These are phyloP conservation scores for Isatis tinctoria DNA, from an alignment of 345 rosid genomes.

Conservation along the genomic window DNA sequence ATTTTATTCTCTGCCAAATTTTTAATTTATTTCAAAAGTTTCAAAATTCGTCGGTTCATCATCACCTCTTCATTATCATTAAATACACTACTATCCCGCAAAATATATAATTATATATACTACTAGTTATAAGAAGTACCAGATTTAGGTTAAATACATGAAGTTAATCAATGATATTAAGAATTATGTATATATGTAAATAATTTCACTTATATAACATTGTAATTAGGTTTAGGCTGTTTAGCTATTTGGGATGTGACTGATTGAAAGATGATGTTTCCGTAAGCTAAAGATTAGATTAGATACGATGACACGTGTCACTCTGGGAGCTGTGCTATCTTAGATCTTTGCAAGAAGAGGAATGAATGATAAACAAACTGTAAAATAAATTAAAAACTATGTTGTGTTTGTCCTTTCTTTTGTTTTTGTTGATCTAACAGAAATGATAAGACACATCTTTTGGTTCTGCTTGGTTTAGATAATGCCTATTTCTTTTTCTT, in stretches of 20 bases:
- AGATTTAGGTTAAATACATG: not conserved
- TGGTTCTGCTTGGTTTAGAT: not conserved
- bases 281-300: not conserved
- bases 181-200: not conserved
- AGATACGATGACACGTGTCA: not conserved
- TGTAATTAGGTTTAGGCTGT: too few relatives aligned
- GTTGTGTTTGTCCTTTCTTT: not conserved
- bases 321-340: not conserved
- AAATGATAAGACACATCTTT: slow-evolving; percentile 1
- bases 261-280: not conserved
- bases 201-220: too few relatives aligned
- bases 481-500: not conserved
- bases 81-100: not conserved
- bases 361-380: not conserved
- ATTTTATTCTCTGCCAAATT: not conserved
- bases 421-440: not conserved
- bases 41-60: not conserved
- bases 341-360: not conserved
- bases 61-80: not conserved
- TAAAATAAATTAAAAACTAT: not conserved
- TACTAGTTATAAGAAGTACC: not conserved
- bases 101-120: too few relatives aligned
- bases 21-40: not conserved
- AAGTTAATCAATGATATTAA: not conserved
- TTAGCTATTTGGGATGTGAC: slow-evolving; percentile 7